These are phyloP conservation scores for Cryptococcus sp. DNA, from an alignment of 1,284 basidiomycete species.

Conservation along the genomic window DNA sequence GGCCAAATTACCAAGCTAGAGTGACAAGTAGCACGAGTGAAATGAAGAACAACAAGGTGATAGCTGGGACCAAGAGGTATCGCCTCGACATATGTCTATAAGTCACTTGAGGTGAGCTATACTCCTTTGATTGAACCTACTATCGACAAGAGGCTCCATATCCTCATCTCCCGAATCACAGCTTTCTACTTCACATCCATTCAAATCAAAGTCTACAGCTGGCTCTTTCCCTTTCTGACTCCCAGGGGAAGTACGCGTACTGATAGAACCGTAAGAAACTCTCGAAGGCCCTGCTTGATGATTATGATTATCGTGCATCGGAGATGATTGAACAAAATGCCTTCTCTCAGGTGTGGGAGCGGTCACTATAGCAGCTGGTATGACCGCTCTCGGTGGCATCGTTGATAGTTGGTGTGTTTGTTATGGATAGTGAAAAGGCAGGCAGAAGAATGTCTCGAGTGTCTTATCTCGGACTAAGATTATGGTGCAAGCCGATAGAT, in stretches of 20 bases:
- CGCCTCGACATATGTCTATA: slow-evolving; percentile 40
- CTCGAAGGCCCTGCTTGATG: not conserved
- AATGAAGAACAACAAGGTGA: slow-evolving; percentile 32
- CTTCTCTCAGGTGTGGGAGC: slow-evolving; percentile 1
- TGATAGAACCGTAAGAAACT: slow-evolving; percentile 5
- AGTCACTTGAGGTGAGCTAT: slow-evolving; percentile 26
- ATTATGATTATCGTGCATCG: not conserved
- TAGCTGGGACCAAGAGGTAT: slow-evolving; percentile 41
- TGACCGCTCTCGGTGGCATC: not conserved
- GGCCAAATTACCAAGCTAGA: slow-evolving; percentile 36
- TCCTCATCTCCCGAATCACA: not conserved
- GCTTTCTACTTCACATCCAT: slow-evolving; percentile 6
- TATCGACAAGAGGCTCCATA: slow-evolving; percentile 2
- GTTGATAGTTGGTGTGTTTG: too few relatives aligned
- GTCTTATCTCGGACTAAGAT: too few relatives aligned
- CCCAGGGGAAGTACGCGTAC: not conserved
- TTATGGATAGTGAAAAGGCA: too few relatives aligned
- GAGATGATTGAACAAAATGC: slow-evolving; percentile 2
- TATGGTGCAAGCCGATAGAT: too few relatives aligned
- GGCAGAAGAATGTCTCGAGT: too few relatives aligned
- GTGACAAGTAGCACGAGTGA: slow-evolving; percentile 37
- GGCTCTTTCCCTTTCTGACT: slow-evolving; percentile 8
- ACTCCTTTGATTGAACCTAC: not conserved
- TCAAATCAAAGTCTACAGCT: not conserved
- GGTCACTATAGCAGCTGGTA: not conserved